A percentile compares a stretch with the other conserved stretches of the same genome.
phyloP scores from a whole-genome alignment of 345 rosid species.

The Linum usitatissimum region DNA sequence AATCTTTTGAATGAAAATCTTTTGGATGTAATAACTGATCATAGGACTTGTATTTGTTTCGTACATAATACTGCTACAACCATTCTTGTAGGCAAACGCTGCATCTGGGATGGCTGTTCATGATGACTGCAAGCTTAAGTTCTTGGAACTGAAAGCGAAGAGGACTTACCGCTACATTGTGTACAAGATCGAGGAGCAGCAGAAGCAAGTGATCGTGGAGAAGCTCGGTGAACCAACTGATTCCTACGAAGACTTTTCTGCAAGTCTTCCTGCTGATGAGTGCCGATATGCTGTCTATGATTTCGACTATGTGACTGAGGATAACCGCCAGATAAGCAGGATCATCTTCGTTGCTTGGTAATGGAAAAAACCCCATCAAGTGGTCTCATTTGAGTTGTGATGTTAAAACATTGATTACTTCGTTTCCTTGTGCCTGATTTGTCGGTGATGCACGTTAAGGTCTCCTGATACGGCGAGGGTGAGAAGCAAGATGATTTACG shows the following conservation, averaged over 20 bases:
- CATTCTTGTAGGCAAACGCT: constrained; percentile 38
- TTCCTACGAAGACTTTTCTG: constrained; percentile 43
- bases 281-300: constrained; percentile 67
- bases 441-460: constrained; percentile 20
- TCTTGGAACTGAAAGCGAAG: constrained; percentile 53
- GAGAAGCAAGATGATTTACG: constrained; percentile 59
- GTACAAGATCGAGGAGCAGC: constrained; percentile 54
- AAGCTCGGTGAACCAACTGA: constrained; percentile 52
- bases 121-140: constrained; percentile 65
- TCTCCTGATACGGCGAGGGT: constrained; percentile 48
- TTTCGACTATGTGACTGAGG: constrained; percentile 50
- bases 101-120: constrained; percentile 68
- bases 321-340: constrained; percentile 61
- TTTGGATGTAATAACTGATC: too few species aligned
- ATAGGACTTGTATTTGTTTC: too few species aligned
- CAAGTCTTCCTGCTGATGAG: constrained; percentile 54
- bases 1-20: too few species aligned
- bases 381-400: too few species aligned
- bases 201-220: constrained; percentile 57
- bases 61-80: too few species aligned
- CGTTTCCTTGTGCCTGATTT: background rate
- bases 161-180: constrained; percentile 54
- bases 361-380: background rate
- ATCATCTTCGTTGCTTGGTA: constrained; percentile 63
- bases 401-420: too few species aligned